These are phyloP conservation scores for Mycosphaerelloides madeirae DNA, from an alignment of 2,329 filamentous ascomycete species.

Conservation along the genomic window DNA sequence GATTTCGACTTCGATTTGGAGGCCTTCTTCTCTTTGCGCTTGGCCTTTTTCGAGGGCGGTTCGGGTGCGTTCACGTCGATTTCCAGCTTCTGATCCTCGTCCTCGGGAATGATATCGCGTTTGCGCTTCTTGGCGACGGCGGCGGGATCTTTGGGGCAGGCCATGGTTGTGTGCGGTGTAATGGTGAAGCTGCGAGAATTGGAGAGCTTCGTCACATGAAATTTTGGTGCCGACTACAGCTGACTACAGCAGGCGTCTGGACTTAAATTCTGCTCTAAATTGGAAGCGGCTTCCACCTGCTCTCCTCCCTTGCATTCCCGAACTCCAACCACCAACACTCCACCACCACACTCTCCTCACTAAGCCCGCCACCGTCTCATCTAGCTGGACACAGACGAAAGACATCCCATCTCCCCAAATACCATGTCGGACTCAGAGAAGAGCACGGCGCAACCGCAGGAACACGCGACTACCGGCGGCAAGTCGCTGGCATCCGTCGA, in stretches of 20 bases:
- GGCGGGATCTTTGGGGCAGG: too few species aligned
- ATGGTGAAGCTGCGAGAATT: not conserved
- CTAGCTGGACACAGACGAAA: too few species aligned
- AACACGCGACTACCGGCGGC: constrained; percentile 17
- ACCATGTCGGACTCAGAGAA: constrained; percentile 32
- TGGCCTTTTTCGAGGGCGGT: constrained; percentile 88
- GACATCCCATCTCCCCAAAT: not conserved
- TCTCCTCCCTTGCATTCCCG: too few species aligned
- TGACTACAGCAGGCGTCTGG: too few species aligned
- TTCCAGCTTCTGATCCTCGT: constrained; percentile 63
- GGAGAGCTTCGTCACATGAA: constrained; percentile 2
- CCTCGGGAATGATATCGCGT: constrained; percentile 43
- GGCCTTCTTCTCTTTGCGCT: constrained; percentile 83
- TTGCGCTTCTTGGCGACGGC: constrained; percentile 60
- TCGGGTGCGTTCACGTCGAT: constrained; percentile 87
- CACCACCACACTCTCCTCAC: not conserved
- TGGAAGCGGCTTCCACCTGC: too few species aligned
- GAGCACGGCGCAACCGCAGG: constrained; percentile 7
- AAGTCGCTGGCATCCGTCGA: constrained; percentile 22
- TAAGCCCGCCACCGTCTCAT: too few species aligned
- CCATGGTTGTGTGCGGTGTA: not conserved
- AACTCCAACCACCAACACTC: not conserved
- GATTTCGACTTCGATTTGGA: constrained; percentile 40
- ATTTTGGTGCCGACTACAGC: not conserved
- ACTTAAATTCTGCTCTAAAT: too few species aligned